A percentile compares a stretch with the other conserved stretches of the same genome.
Conservation (phyloP, 169 alveolate species). For the Eimeria sp. region DNA sequence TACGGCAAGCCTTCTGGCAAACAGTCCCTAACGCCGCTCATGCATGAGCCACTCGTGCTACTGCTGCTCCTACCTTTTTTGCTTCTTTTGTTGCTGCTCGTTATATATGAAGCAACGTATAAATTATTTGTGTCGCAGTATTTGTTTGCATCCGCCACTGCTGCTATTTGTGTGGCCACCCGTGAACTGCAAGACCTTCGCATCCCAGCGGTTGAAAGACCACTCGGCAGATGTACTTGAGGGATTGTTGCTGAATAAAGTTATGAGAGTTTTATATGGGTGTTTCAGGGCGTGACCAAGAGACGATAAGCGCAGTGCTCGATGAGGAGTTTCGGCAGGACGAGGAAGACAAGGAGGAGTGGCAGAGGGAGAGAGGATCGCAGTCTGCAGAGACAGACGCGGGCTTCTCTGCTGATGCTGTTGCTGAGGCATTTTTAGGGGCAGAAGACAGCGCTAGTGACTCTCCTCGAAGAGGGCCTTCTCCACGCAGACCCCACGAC, state of each 20-base stretch:
- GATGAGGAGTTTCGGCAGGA: constrained; percentile 43
- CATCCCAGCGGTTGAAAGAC: neutral
- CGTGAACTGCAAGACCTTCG: neutral
- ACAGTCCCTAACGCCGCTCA: neutral
- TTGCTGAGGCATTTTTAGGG: constrained; percentile 22
- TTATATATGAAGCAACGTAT: neutral
- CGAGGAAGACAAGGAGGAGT: constrained; percentile 24
- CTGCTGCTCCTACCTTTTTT: neutral
- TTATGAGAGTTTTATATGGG: neutral
- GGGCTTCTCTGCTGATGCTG: constrained; percentile 5
- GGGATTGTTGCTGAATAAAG: neutral
- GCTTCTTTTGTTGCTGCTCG: neutral
- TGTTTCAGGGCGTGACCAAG: constrained; percentile 46
- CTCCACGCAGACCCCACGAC: neutral
- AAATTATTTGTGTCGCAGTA: too few species aligned
- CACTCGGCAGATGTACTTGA: neutral
- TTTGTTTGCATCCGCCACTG: too few species aligned
- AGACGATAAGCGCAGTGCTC: constrained; percentile 41
- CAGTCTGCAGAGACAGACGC: constrained; percentile 18
- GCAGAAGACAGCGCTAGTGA: constrained; percentile 48
- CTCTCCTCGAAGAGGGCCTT: constrained; percentile 6
- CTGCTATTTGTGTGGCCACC: too few species aligned
- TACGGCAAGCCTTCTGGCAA: constrained; percentile 73
- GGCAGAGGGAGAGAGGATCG: neutral
- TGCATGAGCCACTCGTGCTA: neutral